Percentiles rank a stretch among this genome's conserved stretches.
Conservation (phyloP, 768 basidiomycete genomes). For the Hygrophorus russula region DNA sequence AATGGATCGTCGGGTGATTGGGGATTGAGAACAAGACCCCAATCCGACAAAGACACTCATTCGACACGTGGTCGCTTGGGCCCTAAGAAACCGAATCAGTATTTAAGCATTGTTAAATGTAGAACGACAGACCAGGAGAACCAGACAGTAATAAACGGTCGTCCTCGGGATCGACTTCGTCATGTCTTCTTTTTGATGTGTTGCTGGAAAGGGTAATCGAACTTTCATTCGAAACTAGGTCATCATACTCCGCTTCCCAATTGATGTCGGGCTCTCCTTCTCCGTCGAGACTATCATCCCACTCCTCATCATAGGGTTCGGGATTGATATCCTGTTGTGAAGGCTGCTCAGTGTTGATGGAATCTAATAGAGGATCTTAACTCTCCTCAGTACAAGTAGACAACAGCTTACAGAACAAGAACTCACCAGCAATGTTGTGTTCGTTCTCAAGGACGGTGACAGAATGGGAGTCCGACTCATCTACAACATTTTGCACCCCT, state of each 20-base stretch:
- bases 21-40: background rate
- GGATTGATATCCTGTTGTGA: constrained; percentile 8
- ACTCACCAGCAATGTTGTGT: constrained; percentile 1
- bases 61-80: constrained; percentile 19
- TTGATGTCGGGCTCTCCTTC: constrained; percentile 33
- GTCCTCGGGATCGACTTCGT: constrained; percentile 26
- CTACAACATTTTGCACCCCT: constrained; percentile 8
- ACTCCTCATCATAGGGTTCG: constrained; percentile 17
- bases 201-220: constrained; percentile 48
- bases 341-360: constrained; percentile 8
- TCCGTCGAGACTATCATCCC: constrained; percentile 30
- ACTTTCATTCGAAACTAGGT: constrained; percentile 38
- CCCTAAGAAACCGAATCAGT: constrained; percentile 16
- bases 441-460: constrained; percentile 7
- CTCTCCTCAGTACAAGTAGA: background rate
- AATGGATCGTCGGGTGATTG: background rate
- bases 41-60: background rate
- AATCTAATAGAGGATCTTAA: background rate
- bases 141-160: constrained; percentile 34
- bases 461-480: constrained; percentile 19
- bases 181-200: constrained; percentile 48
- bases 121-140: constrained; percentile 29
- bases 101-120: background rate
- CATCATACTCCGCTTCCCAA: constrained; percentile 35
- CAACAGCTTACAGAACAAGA: background rate